Evolutionary conservation across 768 basidiomycete species (phyloP).

Genomic region (Wakefieldia striispora): DNA sequence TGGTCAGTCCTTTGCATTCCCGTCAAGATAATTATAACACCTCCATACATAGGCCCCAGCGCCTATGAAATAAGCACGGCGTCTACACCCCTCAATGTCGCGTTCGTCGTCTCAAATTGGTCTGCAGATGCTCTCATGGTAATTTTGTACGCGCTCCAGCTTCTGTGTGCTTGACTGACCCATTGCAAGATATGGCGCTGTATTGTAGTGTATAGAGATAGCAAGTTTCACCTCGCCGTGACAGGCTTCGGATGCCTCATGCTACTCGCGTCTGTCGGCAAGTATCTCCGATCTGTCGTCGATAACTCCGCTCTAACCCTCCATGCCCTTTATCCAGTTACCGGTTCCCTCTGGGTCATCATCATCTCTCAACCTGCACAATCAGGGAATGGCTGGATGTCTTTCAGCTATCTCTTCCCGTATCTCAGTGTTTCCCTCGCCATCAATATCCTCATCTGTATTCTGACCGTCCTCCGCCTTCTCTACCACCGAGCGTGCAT

Average conservation of each 20-base stretch:
- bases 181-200: slow-evolving; percentile 30
- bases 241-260: slow-evolving; percentile 17
- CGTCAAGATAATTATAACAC: neutral
- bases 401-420: slow-evolving; percentile 32
- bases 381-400: slow-evolving; percentile 26
- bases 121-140: slow-evolving; percentile 32
- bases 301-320: neutral
- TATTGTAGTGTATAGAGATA: slow-evolving; percentile 31
- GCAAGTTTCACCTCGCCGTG: slow-evolving; percentile 18
- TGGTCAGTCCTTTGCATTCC: slow-evolving; percentile 12
- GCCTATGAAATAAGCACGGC: slow-evolving; percentile 24
- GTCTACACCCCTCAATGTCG: slow-evolving; percentile 25
- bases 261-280: slow-evolving; percentile 25
- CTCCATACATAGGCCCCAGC: slow-evolving; percentile 24
- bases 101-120: slow-evolving; percentile 33
- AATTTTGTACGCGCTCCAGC: neutral
- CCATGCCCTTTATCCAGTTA: slow-evolving; percentile 13
- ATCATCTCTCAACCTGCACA: slow-evolving; percentile 25
- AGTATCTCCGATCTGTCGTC: neutral
- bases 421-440: slow-evolving; percentile 33
- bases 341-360: slow-evolving; percentile 29
- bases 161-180: neutral
- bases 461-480: slow-evolving; percentile 31
- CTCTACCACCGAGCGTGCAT: slow-evolving; percentile 28
- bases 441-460: slow-evolving; percentile 31